phyloP scores from a whole-genome alignment of 345 rosid species.

The Eutrema heterophyllum region DNA sequence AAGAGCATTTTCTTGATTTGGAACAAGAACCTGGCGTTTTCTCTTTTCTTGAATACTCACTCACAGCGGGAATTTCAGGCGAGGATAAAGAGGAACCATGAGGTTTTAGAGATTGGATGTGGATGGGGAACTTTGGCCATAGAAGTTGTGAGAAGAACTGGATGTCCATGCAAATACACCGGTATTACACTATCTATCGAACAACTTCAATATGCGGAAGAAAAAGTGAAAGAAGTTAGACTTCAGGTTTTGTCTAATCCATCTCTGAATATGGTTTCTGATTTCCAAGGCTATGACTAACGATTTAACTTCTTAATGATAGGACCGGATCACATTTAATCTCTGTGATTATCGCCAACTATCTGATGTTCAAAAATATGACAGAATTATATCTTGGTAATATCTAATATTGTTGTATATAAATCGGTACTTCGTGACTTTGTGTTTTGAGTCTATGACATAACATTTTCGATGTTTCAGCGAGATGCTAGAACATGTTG shows the following conservation, averaged over 20 bases:
- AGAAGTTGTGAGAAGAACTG: conserved; percentile 72
- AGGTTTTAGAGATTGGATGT: conserved; percentile 75
- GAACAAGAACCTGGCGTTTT: background rate
- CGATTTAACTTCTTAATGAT: background rate
- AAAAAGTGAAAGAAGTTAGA: conserved; percentile 70
- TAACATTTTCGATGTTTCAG: conserved; percentile 33
- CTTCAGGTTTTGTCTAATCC: conserved; percentile 44
- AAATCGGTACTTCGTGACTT: background rate
- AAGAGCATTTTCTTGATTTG: background rate
- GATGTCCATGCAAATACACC: conserved; percentile 78
- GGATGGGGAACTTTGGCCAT: conserved; percentile 93
- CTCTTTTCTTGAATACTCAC: background rate
- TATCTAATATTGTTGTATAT: too few species aligned
- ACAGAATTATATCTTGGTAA: too few species aligned
- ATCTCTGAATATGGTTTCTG: background rate
- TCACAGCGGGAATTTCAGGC: conserved; percentile 31
- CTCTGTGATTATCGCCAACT: conserved; percentile 64
- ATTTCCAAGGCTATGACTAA: background rate
- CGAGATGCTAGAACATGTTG: conserved; percentile 88
- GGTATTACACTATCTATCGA: conserved; percentile 76
- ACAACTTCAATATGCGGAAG: conserved; percentile 61
- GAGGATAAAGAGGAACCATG: conserved; percentile 46
- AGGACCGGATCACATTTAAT: conserved; percentile 55
- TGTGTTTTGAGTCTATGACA: background rate
- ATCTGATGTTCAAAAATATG: background rate